Evolutionary conservation across 441 rosid species (phyloP).

Genomic region (Omphalea diandra): DNA sequence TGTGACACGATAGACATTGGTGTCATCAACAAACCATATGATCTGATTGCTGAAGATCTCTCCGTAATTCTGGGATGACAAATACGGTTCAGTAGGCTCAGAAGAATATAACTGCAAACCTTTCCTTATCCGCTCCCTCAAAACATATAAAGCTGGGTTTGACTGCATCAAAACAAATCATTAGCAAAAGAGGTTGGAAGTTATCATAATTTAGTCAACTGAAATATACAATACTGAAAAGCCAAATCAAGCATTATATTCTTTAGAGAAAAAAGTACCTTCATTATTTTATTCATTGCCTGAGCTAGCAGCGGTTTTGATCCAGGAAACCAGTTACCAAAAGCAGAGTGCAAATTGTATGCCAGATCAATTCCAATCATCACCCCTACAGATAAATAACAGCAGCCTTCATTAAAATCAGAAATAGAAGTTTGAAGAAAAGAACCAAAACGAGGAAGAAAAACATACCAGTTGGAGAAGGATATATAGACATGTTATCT

Average conservation of each 20-base stretch:
- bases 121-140: constrained; percentile 97
- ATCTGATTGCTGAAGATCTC: constrained; percentile 98
- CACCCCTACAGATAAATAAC: constrained; percentile 50
- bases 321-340: constrained; percentile 95
- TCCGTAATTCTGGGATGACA: constrained; percentile 98
- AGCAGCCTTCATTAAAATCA: background rate
- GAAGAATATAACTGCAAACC: constrained; percentile 98
- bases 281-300: constrained; percentile 99
- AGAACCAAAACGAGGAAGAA: background rate
- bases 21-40: constrained; percentile 98
- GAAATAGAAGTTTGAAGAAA: background rate
- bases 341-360: constrained; percentile 93
- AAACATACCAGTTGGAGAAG: constrained; percentile 83
- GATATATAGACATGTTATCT: constrained; percentile 98
- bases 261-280: constrained; percentile 42
- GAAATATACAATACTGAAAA: background rate
- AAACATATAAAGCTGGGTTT: constrained; percentile 86
- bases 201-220: background rate
- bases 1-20: constrained; percentile 95
- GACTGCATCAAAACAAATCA: constrained; percentile 54
- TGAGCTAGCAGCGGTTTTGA: constrained; percentile 92
- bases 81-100: constrained; percentile 96
- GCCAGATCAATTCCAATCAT: constrained; percentile 98
- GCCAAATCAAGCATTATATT: constrained; percentile 1
- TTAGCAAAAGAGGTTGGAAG: background rate